These are phyloP conservation scores for Aspergillus panamensis DNA, from an alignment of 495 filamentous ascomycete genomes.

Conservation along the genomic window DNA sequence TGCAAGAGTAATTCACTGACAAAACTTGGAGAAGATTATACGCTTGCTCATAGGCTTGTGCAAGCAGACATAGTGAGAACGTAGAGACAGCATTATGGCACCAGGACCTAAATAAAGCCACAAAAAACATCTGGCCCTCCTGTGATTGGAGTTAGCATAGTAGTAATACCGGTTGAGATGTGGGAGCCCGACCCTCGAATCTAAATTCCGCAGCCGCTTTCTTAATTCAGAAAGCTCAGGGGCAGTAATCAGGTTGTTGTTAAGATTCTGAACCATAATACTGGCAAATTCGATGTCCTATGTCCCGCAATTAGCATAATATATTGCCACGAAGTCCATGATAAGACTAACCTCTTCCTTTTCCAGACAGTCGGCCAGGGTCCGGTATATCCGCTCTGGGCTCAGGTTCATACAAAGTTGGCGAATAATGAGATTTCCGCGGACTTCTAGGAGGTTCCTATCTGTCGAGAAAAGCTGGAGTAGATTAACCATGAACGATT, in stretches of 20 bases:
- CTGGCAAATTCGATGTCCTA: constrained; percentile 94
- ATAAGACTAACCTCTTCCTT: constrained; percentile 69
- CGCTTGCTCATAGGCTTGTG: constrained; percentile 97
- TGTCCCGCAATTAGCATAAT: constrained; percentile 12
- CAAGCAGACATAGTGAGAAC: constrained; percentile 91
- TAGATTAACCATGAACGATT: constrained; percentile 96
- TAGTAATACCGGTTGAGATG: background rate
- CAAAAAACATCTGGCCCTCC: constrained; percentile 95
- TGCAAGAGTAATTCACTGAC: constrained; percentile 47
- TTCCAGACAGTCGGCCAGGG: constrained; percentile 92
- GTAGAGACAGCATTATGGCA: constrained; percentile 98
- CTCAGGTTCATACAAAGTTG: constrained; percentile 91
- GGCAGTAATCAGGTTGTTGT: constrained; percentile 98
- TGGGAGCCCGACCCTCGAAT: constrained; percentile 62
- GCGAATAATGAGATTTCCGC: constrained; percentile 93
- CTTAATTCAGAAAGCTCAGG: constrained; percentile 89
- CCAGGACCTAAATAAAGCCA: constrained; percentile 92
- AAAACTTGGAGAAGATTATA: constrained; percentile 97
- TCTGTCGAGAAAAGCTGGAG: constrained; percentile 95
- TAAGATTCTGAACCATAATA: constrained; percentile 99
- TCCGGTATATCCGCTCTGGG: constrained; percentile 93
- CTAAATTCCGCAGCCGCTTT: constrained; percentile 84
- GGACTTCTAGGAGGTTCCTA: constrained; percentile 80
- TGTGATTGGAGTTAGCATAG: constrained; percentile 31
- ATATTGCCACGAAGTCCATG: background rate